Base-by-base conservation (phyloP, 2,329 filamentous ascomycete species). In the Colletotrichum aenigma region DNA sequence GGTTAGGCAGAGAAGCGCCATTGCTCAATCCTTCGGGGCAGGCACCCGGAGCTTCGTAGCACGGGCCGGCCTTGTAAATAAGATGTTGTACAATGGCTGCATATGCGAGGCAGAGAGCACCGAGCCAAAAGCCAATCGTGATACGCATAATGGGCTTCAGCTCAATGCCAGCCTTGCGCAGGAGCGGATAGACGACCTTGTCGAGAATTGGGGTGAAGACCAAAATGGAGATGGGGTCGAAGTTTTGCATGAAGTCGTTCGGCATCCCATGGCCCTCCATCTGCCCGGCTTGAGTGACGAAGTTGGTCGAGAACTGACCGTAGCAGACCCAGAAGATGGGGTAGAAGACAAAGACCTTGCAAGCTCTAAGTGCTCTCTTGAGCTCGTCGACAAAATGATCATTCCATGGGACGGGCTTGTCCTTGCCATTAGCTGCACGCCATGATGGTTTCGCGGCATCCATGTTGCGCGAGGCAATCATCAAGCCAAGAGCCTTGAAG, bases 381-480 rank as follows among this genome's bases (percentile, higher is more conserved):
- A 95, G 86, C 81, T 95, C 94, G 4, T 94, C 93, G 66, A 95
- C 86, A 78, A 95, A 95, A 78, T 89, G 88, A 79, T 95, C 92
- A 70, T 94, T 90, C 92, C 93, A 95, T 1, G 88, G 86, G 30
- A 91, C 83, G 10, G 78, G 72, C 78, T 82, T 76, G 81, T 80
- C 81, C 79, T 82, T 86, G 70, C 87, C 85, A 75, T 90, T 85
- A 74, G 87, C 89, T 21, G 86, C 87, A 71, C 92, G 91, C 87
- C 90, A 92, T 6, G 89, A 91, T 5, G 92, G 93, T 85, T 94
- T 95, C 74, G 93, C 87, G 0, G 91, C 93, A 69, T 95, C 88
- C 78, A 85, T 83, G 74, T 85, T 90, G 87, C 73, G 73, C 6
- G 81, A 76, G 32, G 72, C 68, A 68, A 86, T 84, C 83, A 86